Conservation (phyloP, 352 stramenopile genomes). For the Phytophthora agathidicida region DNA sequence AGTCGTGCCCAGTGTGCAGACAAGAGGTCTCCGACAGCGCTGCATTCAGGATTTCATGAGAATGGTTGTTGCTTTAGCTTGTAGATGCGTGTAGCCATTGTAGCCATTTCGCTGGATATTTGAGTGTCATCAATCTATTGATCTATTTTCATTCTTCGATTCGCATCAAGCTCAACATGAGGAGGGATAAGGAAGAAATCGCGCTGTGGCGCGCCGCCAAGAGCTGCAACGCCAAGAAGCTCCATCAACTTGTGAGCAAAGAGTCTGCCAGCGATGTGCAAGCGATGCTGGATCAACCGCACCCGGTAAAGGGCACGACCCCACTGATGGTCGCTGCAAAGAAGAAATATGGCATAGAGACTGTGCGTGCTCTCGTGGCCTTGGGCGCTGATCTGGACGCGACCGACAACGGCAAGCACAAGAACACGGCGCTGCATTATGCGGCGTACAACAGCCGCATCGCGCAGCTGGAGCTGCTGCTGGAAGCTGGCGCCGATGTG, state of each 20-base stretch:
- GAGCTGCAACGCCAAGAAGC: constrained; percentile 37
- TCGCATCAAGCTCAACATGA: constrained; percentile 17
- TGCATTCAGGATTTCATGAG: constrained; percentile 48
- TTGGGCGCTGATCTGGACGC: constrained; percentile 55
- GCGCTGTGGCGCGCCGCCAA: constrained; percentile 38
- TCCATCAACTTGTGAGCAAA: constrained; percentile 29
- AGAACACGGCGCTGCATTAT: constrained; percentile 73
- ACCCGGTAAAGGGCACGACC: constrained; percentile 61
- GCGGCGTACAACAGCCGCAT: constrained; percentile 63
- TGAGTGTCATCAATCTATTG: background rate
- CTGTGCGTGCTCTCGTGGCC: constrained; percentile 60
- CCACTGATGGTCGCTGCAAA: constrained; percentile 76
- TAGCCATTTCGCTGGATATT: constrained; percentile 23
- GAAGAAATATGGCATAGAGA: constrained; percentile 48
- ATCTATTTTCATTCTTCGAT: constrained; percentile 28
- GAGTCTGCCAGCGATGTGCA: constrained; percentile 20
- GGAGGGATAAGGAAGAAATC: constrained; percentile 20
- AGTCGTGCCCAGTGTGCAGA: constrained; percentile 53
- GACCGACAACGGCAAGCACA: constrained; percentile 41
- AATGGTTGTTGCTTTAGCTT: background rate
- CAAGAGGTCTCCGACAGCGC: constrained; percentile 40
- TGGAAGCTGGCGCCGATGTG: constrained; percentile 47
- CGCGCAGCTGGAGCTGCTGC: constrained; percentile 56
- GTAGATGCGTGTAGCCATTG: constrained; percentile 22
- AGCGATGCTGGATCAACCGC: constrained; percentile 41